Percentiles rank a stretch among this genome's conserved stretches.
Evolutionary conservation across 208 protist species (phyloP).

Genomic region (Trypanosomatidae sp.): DNA sequence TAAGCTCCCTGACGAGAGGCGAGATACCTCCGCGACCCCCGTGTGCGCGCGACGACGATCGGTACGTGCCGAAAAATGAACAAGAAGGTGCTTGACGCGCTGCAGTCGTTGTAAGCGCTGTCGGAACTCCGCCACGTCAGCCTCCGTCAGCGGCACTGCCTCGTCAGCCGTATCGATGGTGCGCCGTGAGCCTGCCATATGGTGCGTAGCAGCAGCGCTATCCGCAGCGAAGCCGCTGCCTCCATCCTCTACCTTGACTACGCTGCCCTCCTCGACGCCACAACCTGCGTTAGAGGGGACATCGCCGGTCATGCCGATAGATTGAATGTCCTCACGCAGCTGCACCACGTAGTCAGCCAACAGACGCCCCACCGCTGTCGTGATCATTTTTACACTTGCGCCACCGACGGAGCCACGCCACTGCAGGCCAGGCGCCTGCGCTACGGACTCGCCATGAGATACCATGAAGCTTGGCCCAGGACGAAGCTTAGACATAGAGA

Average conservation of each 20-base stretch:
- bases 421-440: neutral
- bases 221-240: neutral
- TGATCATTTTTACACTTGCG: neutral
- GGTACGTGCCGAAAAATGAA: neutral
- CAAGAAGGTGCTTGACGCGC: slow-evolving; percentile 16
- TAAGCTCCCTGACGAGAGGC: neutral
- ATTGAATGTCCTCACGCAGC: slow-evolving; percentile 39
- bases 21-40: neutral
- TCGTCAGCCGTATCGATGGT: slow-evolving; percentile 8
- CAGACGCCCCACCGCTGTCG: slow-evolving; percentile 29
- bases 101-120: slow-evolving; percentile 17
- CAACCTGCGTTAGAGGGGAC: neutral
- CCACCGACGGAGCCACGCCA: neutral
- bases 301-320: too few species aligned
- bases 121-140: slow-evolving; percentile 11
- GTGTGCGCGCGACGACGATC: neutral
- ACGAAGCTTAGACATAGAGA: neutral
- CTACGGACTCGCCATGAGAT: neutral
- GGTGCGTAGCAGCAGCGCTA: neutral
- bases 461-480: slow-evolving; percentile 2
- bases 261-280: neutral
- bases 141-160: slow-evolving; percentile 16
- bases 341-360: slow-evolving; percentile 50
- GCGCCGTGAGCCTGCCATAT: neutral
- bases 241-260: neutral